Evolutionary conservation across 2,329 filamentous ascomycete species (phyloP).

Genomic region (Davidsoniella virescens): DNA sequence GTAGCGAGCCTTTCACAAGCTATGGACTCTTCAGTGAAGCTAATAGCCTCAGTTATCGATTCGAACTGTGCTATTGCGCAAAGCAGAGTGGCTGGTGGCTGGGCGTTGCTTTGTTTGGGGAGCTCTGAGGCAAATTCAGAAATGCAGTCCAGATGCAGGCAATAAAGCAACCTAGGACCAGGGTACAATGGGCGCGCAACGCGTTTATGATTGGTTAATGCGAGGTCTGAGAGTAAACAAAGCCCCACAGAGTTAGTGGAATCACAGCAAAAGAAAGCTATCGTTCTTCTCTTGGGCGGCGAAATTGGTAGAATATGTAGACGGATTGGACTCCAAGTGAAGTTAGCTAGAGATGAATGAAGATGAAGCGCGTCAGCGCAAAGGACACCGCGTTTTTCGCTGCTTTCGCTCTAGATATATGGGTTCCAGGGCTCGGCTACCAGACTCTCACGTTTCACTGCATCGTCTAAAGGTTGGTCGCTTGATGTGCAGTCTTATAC

Average conservation of each 20-base stretch:
- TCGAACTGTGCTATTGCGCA: background rate
- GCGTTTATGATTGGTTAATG: constrained; percentile 6
- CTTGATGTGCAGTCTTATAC: background rate
- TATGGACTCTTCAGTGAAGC: too few species aligned
- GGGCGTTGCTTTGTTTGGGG: background rate
- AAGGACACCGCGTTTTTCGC: too few species aligned
- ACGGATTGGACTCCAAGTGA: too few species aligned
- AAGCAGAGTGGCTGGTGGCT: constrained; percentile 1
- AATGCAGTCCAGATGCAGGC: background rate
- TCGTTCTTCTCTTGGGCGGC: too few species aligned
- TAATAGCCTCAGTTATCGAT: background rate
- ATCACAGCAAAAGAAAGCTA: background rate
- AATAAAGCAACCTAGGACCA: constrained; percentile 7
- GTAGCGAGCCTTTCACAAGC: too few species aligned
- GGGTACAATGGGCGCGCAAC: constrained; percentile 3
- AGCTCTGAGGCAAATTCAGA: too few species aligned
- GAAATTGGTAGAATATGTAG: too few species aligned
- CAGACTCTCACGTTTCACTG: too few species aligned
- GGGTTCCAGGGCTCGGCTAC: background rate
- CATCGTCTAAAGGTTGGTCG: background rate
- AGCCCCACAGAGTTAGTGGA: constrained; percentile 7
- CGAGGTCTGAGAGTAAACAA: constrained; percentile 11
- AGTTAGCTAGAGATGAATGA: too few species aligned
- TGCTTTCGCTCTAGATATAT: background rate
- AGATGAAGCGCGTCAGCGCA: too few species aligned